Percentiles rank a stretch among this genome's conserved stretches.
Conservation (phyloP, 768 basidiomycete genomes). For the Saitozyma podzolica region DNA sequence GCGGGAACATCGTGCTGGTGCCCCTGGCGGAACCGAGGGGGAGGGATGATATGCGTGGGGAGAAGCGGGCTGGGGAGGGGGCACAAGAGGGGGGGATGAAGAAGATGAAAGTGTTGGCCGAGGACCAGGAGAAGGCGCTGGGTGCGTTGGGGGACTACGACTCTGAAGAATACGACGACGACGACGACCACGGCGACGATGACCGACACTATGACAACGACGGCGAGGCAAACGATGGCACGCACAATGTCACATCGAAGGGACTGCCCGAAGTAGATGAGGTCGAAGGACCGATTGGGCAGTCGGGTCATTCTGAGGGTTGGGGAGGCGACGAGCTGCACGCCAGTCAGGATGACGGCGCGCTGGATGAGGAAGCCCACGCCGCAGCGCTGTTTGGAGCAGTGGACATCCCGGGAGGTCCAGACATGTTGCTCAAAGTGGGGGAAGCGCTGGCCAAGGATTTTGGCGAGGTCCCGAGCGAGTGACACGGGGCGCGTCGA, state of each 20-base stretch:
- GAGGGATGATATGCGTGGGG: constrained; percentile 8
- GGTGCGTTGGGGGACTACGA: constrained; percentile 39
- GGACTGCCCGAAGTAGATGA: not conserved
- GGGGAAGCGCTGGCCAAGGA: not conserved
- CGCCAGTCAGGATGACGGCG: not conserved
- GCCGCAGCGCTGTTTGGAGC: not conserved
- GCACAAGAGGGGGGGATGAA: not conserved
- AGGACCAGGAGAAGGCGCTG: constrained; percentile 5
- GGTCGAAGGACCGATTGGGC: not conserved
- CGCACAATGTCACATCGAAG: constrained; percentile 3
- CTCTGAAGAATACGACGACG: constrained; percentile 24
- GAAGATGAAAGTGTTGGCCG: not conserved
- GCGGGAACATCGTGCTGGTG: constrained; percentile 57
- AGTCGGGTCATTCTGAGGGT: no score
- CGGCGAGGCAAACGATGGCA: constrained; percentile 1
- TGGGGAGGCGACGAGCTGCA: not conserved
- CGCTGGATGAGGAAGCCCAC: not conserved
- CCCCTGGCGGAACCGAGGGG: constrained; percentile 47
- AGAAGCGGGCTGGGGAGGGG: constrained; percentile 15
- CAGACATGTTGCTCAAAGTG: not conserved
- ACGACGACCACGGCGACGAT: constrained; percentile 3
- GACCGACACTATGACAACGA: constrained; percentile 9
- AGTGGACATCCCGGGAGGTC: not conserved
- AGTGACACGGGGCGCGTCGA: no score
- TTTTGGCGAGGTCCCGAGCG: not conserved